Evolutionary conservation across 768 basidiomycete genomes (phyloP).

Genomic region (Boletus subcaerulescens): DNA sequence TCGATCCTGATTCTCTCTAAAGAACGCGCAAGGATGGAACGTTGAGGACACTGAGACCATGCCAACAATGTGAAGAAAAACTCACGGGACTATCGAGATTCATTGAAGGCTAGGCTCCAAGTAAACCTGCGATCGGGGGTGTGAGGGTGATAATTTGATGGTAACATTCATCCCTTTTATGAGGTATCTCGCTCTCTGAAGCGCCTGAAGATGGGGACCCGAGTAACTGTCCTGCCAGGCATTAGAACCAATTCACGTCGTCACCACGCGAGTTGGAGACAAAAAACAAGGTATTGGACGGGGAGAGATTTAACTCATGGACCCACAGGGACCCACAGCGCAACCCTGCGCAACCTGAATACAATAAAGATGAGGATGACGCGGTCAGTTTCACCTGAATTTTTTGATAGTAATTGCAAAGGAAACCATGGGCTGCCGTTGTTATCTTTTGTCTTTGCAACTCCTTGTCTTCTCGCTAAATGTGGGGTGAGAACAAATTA

Average conservation of each 20-base stretch:
- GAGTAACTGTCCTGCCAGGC: neutral
- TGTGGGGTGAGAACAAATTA: neutral
- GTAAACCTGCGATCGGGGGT: neutral
- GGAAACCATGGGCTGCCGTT: neutral
- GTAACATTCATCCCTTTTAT: constrained; percentile 13
- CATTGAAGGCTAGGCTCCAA: constrained; percentile 6
- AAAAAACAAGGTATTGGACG: constrained; percentile 14
- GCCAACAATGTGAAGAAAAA: neutral
- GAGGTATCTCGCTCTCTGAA: neutral
- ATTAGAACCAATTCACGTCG: constrained; percentile 6
- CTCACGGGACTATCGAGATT: constrained; percentile 15
- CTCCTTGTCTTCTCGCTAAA: constrained; percentile 6
- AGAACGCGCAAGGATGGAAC: neutral
- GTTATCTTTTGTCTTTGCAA: constrained; percentile 5
- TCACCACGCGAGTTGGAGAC: constrained; percentile 7
- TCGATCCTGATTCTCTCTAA: constrained; percentile 8
- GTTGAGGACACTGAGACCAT: neutral
- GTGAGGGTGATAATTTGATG: neutral
- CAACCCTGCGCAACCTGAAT: constrained; percentile 1
- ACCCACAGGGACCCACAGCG: constrained; percentile 25
- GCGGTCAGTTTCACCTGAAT: neutral
- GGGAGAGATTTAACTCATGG: constrained; percentile 1
- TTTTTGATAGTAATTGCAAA: neutral
- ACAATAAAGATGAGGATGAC: constrained; percentile 12
- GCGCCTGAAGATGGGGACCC: neutral